Conservation (phyloP, 768 basidiomycete genomes). For the Galerina marginata region DNA sequence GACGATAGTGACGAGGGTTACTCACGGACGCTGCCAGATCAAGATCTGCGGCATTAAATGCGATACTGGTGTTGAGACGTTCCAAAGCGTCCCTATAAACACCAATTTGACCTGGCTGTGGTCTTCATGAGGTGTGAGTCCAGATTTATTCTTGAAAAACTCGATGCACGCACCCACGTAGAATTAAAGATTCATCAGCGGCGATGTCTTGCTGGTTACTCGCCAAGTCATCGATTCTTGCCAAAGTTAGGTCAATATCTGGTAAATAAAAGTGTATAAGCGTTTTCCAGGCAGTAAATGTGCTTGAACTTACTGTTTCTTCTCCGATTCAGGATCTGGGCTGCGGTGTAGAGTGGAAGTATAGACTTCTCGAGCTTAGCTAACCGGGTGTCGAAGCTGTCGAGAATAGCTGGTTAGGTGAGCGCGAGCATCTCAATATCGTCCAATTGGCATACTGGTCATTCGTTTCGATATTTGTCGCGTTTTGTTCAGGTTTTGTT, state of each 20-base stretch:
- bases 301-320: conserved; percentile 62
- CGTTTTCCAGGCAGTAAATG: neutral
- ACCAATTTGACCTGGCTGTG: conserved; percentile 69
- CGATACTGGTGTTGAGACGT: conserved; percentile 78
- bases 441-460: conserved; percentile 63
- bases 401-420: conserved; percentile 69
- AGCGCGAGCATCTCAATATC: conserved; percentile 22
- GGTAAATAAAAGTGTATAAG: neutral
- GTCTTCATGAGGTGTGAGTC: conserved; percentile 45
- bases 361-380: conserved; percentile 88
- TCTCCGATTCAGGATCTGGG: conserved; percentile 75
- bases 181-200: conserved; percentile 77
- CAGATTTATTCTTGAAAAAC: neutral
- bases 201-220: conserved; percentile 78
- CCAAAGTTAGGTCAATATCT: conserved; percentile 84
- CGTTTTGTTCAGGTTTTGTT: conserved; percentile 89
- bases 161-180: conserved; percentile 63
- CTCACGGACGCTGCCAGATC: conserved; percentile 61
- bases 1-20: neutral
- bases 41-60: conserved; percentile 68
- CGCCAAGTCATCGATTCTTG: conserved; percentile 80
- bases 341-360: conserved; percentile 78
- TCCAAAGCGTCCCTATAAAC: conserved; percentile 75
- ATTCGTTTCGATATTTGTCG: conserved; percentile 84
- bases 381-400: conserved; percentile 82